Evolutionary conservation across 148 eudicot species (phyloP).

Genomic region (Simmondsia chinensis): DNA sequence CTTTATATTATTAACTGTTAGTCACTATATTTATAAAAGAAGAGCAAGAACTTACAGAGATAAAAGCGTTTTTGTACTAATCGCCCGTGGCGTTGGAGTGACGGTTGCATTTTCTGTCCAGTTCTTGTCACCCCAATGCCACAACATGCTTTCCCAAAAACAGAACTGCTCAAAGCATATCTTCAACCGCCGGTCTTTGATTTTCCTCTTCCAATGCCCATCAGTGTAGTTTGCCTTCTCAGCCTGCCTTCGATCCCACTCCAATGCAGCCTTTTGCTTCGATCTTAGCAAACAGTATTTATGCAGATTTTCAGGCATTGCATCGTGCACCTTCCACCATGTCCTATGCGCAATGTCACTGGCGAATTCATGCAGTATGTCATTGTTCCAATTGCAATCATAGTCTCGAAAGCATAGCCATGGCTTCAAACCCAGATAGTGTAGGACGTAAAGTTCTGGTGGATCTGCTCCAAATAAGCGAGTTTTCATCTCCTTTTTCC

Average conservation of each 20-base stretch:
- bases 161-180: conserved; percentile 76
- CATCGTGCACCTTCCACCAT: conserved; percentile 95
- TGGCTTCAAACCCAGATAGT: conserved; percentile 81
- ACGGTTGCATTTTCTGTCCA: conserved; percentile 77
- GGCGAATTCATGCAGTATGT: conserved; percentile 64
- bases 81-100: conserved; percentile 21
- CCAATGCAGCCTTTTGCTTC: conserved; percentile 76
- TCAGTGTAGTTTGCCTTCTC: conserved; percentile 66
- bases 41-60: conserved; percentile 15
- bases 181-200: conserved; percentile 52
- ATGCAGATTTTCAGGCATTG: conserved; percentile 76
- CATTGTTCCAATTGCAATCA: conserved; percentile 94
- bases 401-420: conserved; percentile 91
- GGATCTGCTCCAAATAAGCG: conserved; percentile 73
- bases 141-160: conserved; percentile 94
- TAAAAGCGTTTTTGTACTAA: conserved; percentile 28
- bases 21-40: neutral
- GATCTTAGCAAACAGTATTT: conserved; percentile 66
- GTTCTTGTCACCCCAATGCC: conserved; percentile 96
- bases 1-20: too few species aligned
- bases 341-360: conserved; percentile 71
- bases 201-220: conserved; percentile 69
- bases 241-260: conserved; percentile 78
- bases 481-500: conserved; percentile 62
- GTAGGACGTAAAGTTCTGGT: conserved; percentile 69